These are phyloP conservation scores for Termitomyces sp. DNA, from an alignment of 768 basidiomycete species.

Conservation along the genomic window DNA sequence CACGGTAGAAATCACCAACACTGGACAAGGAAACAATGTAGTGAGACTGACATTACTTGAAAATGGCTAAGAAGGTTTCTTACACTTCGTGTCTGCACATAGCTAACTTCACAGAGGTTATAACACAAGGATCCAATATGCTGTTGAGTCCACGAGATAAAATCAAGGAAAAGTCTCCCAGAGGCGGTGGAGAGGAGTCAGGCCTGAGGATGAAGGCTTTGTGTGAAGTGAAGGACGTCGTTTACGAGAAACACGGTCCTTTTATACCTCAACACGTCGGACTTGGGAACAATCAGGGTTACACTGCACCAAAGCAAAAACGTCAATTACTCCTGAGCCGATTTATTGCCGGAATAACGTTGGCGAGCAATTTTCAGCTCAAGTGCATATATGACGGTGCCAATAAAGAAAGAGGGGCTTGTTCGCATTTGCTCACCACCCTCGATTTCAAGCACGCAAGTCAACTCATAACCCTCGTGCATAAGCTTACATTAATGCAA, in stretches of 20 bases:
- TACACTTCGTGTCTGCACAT: constrained; percentile 40
- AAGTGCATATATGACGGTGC: constrained; percentile 4
- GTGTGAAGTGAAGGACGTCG: background rate
- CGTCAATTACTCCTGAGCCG: constrained; percentile 18
- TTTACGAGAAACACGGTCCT: background rate
- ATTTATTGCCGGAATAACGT: constrained; percentile 16
- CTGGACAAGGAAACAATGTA: constrained; percentile 21
- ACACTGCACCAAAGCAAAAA: constrained; percentile 11
- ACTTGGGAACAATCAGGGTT: constrained; percentile 18
- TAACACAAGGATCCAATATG: background rate
- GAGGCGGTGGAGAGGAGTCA: background rate
- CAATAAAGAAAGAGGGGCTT: constrained; percentile 11
- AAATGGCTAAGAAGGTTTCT: constrained; percentile 6
- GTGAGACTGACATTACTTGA: background rate
- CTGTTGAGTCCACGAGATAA: background rate
- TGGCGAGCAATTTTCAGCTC: constrained; percentile 11
- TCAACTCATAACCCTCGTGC: constrained; percentile 5
- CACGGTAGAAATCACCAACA: constrained; percentile 47
- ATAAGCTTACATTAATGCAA: constrained; percentile 10
- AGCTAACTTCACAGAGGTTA: background rate
- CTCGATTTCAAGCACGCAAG: constrained; percentile 5
- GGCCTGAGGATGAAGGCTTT: background rate
- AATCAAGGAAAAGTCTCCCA: background rate
- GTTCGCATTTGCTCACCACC: constrained; percentile 8
- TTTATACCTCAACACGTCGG: constrained; percentile 16